phyloP scores from a whole-genome alignment of 176 grass and related monocot species.

The Oryza longistaminata region DNA sequence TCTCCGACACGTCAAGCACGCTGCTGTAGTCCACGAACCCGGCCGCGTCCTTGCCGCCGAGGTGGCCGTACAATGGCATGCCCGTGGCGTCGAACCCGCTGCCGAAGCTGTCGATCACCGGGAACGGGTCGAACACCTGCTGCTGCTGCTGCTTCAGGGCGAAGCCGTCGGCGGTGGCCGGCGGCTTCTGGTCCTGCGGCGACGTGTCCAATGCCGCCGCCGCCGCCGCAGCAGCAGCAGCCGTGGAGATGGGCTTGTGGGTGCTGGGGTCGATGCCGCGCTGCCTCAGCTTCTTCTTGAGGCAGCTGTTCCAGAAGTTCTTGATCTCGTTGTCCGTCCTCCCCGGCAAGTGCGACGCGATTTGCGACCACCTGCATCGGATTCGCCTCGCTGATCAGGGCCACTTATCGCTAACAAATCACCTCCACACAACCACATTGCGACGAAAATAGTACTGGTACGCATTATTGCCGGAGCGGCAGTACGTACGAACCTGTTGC shows the following conservation, averaged over 20 bases:
- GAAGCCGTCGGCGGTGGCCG: not conserved
- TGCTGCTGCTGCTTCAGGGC: conserved; percentile 38
- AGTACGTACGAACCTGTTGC: conserved; percentile 69
- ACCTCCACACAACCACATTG: not conserved
- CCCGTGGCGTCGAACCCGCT: conserved; percentile 36
- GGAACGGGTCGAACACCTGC: conserved; percentile 71
- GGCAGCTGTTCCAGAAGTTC: conserved; percentile 90
- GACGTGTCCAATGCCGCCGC: not conserved
- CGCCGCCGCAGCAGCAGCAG: not conserved
- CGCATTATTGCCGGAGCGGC: not conserved
- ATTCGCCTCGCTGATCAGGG: conserved; percentile 7
- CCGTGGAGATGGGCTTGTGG: conserved; percentile 54
- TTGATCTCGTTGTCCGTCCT: conserved; percentile 96
- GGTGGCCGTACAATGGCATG: conserved; percentile 35
- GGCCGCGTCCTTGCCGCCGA: conserved; percentile 27
- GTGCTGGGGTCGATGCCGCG: conserved; percentile 75
- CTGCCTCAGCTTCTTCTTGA: conserved; percentile 91
- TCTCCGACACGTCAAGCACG: conserved; percentile 75
- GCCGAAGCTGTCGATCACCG: conserved; percentile 47
- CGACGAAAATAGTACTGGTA: not conserved
- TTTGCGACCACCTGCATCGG: conserved; percentile 77
- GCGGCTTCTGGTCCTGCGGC: conserved; percentile 18
- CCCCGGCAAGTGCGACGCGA: conserved; percentile 77
- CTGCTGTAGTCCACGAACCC: conserved; percentile 66
- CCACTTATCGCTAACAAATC: not conserved